Percentiles rank a stretch among this genome's conserved stretches.
These are phyloP conservation scores for Apiospora pterosperma DNA, from an alignment of 2,329 filamentous ascomycete genomes.

Conservation along the genomic window DNA sequence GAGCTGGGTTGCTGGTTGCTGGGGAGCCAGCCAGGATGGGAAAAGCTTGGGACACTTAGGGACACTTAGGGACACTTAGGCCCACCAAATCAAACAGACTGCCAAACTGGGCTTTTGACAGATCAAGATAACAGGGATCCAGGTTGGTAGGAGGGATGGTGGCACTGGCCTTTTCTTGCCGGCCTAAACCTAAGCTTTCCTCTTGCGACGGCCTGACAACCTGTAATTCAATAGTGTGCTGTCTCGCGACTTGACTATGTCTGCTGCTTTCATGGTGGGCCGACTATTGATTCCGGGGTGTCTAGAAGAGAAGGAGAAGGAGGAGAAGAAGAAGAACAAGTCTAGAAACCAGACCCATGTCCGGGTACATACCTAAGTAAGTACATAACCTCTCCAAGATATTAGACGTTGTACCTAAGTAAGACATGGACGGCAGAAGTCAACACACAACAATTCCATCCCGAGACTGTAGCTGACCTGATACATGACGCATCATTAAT, in stretches of 20 bases:
- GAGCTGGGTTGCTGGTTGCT: not conserved
- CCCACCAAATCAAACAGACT: not conserved
- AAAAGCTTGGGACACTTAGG: conserved; percentile 1
- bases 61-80: too few species aligned
- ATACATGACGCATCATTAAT: too few species aligned
- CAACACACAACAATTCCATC: too few species aligned
- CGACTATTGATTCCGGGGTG: not conserved
- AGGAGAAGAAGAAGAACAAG: not conserved
- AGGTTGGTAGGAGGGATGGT: not conserved
- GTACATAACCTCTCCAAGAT: not conserved
- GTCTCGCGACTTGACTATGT: not conserved
- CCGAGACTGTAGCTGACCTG: too few species aligned
- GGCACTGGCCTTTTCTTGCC: not conserved
- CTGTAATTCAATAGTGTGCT: not conserved
- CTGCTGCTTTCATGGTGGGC: not conserved
- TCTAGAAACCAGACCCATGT: not conserved
- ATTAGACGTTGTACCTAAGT: not conserved
- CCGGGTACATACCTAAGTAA: too few species aligned
- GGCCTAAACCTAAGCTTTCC: not conserved
- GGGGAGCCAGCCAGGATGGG: not conserved
- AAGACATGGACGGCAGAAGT: not conserved
- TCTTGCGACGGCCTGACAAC: not conserved
- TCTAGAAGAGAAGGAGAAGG: not conserved
- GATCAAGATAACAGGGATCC: not conserved
- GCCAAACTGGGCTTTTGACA: not conserved